Evolutionary conservation across 495 filamentous ascomycete species (phyloP).

Genomic region (Tuber calosporum): DNA sequence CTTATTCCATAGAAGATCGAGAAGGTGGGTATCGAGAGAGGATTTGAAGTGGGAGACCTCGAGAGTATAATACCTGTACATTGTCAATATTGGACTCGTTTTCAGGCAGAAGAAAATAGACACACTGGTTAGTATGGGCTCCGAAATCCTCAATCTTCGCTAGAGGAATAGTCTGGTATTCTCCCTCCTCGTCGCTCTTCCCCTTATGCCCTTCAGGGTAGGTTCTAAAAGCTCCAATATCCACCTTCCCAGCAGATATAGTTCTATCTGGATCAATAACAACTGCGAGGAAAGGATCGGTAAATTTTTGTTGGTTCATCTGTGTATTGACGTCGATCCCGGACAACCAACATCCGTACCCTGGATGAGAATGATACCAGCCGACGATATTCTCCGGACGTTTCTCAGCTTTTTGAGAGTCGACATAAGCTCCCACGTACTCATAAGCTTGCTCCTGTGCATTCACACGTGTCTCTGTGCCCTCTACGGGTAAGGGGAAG

Average conservation of each 20-base stretch:
- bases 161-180: conserved; percentile 72
- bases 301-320: conserved; percentile 67
- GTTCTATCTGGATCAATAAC: conserved; percentile 97
- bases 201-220: conserved; percentile 68
- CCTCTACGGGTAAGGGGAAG: conserved; percentile 89
- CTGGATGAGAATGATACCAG: conserved; percentile 97
- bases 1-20: conserved; percentile 95
- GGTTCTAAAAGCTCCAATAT: conserved; percentile 94
- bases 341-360: conserved; percentile 96
- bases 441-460: conserved; percentile 92
- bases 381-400: conserved; percentile 88
- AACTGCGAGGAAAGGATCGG: conserved; percentile 88
- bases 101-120: background rate
- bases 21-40: conserved; percentile 71
- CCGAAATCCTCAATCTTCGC: conserved; percentile 94
- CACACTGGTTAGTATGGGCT: conserved; percentile 62
- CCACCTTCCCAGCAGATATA: conserved; percentile 87
- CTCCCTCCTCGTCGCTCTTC: conserved; percentile 49
- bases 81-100: background rate
- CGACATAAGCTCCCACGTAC: conserved; percentile 81
- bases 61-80: conserved; percentile 68
- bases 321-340: conserved; percentile 94
- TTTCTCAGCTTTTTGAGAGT: conserved; percentile 62
- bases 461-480: conserved; percentile 95
- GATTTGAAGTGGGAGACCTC: conserved; percentile 91